A percentile compares a stretch with the other conserved stretches of the same genome.
These are phyloP conservation scores for Solanum dulcamara DNA, from an alignment of 257 asterid genomes.

Conservation along the genomic window DNA sequence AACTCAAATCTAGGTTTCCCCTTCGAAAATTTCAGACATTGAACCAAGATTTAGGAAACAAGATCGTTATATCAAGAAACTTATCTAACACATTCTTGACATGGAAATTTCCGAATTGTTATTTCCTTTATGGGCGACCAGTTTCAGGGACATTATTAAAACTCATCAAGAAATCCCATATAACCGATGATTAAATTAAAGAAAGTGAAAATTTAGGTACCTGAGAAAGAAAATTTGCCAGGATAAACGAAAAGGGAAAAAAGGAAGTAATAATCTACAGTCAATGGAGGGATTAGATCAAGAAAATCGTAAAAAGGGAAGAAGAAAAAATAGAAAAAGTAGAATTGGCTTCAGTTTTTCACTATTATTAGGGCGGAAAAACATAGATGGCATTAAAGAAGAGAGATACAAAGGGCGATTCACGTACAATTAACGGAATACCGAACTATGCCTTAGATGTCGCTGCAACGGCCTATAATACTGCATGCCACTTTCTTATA, in stretches of 20 bases:
- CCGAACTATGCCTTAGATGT: background rate
- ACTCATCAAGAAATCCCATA: background rate
- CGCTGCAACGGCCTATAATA: background rate
- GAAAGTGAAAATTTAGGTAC: background rate
- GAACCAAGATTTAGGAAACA: background rate
- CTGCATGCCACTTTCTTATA: background rate
- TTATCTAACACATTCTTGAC: background rate
- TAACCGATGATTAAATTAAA: background rate
- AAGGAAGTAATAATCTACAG: background rate
- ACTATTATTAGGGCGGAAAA: background rate
- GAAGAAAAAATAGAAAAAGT: background rate
- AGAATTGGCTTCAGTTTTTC: background rate
- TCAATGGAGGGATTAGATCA: background rate
- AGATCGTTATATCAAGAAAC: background rate
- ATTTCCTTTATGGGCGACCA: background rate
- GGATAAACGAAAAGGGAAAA: background rate
- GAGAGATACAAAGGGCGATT: background rate
- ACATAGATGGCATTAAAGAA: background rate
- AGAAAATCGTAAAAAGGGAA: background rate
- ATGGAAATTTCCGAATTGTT: background rate
- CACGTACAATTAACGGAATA: background rate
- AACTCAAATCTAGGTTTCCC: background rate
- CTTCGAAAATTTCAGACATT: background rate
- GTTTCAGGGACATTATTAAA: background rate
- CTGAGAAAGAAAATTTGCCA: background rate